Conservation (phyloP, 768 basidiomycete species). For the Kwoniella europaea region DNA sequence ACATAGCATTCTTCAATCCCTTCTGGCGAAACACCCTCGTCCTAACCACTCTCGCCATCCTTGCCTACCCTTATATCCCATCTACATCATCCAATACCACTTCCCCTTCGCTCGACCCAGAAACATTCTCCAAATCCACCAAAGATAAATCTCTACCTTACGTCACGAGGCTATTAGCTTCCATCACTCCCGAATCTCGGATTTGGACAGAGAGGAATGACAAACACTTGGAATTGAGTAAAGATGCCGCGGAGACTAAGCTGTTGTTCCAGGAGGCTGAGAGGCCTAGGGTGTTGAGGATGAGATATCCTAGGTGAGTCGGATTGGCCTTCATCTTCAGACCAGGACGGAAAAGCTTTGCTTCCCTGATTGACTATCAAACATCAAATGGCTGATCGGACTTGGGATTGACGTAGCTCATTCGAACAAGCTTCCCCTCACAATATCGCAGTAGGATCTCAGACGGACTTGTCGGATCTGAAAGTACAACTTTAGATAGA, state of each 20-base stretch:
- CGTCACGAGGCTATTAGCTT: conserved; percentile 55
- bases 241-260: conserved; percentile 56
- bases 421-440: conserved; percentile 59
- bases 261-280: conserved; percentile 60
- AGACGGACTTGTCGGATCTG: conserved; percentile 57
- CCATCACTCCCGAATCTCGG: conserved; percentile 51
- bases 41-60: conserved; percentile 41
- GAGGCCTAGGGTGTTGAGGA: conserved; percentile 55
- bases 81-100: conserved; percentile 43
- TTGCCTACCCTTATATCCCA: conserved; percentile 54
- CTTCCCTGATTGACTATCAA: no score
- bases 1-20: conserved; percentile 57
- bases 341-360: background rate
- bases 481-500: conserved; percentile 38
- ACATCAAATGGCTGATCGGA: no score
- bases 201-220: conserved; percentile 58
- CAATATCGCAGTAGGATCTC: conserved; percentile 55
- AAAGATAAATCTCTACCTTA: conserved; percentile 35
- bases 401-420: conserved; percentile 33
- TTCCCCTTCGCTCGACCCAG: conserved; percentile 43
- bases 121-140: conserved; percentile 25
- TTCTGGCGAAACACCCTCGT: conserved; percentile 55
- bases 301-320: conserved; percentile 58
- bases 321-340: background rate
- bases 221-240: conserved; percentile 57